Evolutionary conservation across 495 filamentous ascomycete genomes (phyloP).

Genomic region (Penicillium cosmopolitanum): DNA sequence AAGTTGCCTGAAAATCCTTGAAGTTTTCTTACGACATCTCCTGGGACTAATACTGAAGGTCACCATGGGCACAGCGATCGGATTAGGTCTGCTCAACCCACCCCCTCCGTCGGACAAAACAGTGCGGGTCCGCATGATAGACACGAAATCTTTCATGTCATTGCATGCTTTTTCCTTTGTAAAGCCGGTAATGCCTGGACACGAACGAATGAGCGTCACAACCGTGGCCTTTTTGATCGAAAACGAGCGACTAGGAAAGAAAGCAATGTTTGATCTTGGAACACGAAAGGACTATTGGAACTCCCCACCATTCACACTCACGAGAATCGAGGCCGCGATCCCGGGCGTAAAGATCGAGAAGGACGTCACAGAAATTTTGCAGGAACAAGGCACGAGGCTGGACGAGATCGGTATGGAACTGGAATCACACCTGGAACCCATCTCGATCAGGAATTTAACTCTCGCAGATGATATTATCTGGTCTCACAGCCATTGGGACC

Average conservation of each 20-base stretch:
- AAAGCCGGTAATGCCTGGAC: constrained; percentile 36
- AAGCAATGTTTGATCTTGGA: not conserved
- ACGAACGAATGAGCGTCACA: constrained; percentile 39
- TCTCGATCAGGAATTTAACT: not conserved
- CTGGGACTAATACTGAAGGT: not conserved
- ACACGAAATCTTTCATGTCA: constrained; percentile 38
- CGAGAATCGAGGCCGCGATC: not conserved
- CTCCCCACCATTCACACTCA: not conserved
- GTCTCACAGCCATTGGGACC: not conserved
- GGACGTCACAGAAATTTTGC: not conserved
- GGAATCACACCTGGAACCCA: no score
- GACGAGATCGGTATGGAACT: not conserved
- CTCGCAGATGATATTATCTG: not conserved
- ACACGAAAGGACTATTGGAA: not conserved
- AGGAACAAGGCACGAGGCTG: not conserved
- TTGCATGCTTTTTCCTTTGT: constrained; percentile 35
- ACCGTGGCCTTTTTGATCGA: constrained; percentile 41
- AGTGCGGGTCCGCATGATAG: constrained; percentile 40
- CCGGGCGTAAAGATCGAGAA: not conserved
- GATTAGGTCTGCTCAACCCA: not conserved
- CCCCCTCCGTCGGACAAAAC: constrained; percentile 11
- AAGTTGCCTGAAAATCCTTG: not conserved
- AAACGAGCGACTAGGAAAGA: constrained; percentile 29
- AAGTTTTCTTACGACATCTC: not conserved
- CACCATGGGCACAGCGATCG: not conserved